phyloP scores from a whole-genome alignment of 2,329 filamentous ascomycete species.

The Penicillium sp. region DNA sequence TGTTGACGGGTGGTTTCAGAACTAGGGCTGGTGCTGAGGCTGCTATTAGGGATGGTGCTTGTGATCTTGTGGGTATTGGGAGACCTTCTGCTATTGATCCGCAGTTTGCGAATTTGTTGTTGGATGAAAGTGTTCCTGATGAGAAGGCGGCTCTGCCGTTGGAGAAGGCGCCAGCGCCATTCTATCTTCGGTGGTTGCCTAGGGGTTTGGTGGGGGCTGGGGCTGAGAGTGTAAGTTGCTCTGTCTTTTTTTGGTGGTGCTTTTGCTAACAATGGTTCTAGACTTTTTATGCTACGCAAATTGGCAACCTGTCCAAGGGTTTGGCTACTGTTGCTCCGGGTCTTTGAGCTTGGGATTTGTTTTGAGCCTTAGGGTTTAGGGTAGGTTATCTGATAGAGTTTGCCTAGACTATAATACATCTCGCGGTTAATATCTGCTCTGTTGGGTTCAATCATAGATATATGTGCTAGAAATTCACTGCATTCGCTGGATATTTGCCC shows the following conservation, averaged over 20 bases:
- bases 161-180: conserved; percentile 25
- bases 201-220: conserved; percentile 27
- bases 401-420: too few relatives aligned
- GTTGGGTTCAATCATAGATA: too few relatives aligned
- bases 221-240: conserved; percentile 27
- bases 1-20: conserved; percentile 62
- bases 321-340: too few relatives aligned
- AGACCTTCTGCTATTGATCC: conserved; percentile 46
- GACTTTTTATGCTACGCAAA: background rate
- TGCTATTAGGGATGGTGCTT: conserved; percentile 45
- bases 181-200: conserved; percentile 21
- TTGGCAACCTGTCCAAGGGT: too few relatives aligned
- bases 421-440: too few relatives aligned
- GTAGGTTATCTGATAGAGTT: too few relatives aligned
- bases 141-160: conserved; percentile 24
- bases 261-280: background rate
- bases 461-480: too few relatives aligned
- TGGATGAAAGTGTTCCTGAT: conserved; percentile 28
- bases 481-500: too few relatives aligned
- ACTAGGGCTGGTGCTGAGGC: conserved; percentile 48
- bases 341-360: too few relatives aligned
- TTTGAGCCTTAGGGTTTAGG: too few relatives aligned
- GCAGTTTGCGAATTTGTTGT: conserved; percentile 33
- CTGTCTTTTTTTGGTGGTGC: background rate
- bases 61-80: conserved; percentile 49